phyloP scores from a whole-genome alignment of 2,329 filamentous ascomycete species.

The Penicillium psychrosexuale region DNA sequence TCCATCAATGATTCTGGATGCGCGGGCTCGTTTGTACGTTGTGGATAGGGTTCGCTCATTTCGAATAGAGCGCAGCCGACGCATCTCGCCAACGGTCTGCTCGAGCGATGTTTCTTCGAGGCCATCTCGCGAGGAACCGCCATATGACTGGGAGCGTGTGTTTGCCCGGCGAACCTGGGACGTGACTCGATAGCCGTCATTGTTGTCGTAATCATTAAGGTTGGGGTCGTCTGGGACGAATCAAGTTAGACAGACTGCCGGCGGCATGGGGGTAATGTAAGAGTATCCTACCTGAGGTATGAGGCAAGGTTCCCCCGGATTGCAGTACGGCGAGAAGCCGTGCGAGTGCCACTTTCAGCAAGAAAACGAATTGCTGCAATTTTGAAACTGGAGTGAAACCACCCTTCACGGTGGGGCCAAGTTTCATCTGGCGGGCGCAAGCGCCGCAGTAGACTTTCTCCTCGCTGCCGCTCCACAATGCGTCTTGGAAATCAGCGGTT shows the following conservation, averaged over 20 bases:
- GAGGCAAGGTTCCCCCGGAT: slow-evolving; percentile 75
- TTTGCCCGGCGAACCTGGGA: slow-evolving; percentile 58
- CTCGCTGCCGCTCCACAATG: slow-evolving; percentile 66
- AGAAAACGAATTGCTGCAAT: slow-evolving; percentile 89
- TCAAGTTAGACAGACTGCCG: slow-evolving; percentile 16
- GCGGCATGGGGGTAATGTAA: slow-evolving; percentile 9
- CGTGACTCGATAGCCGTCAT: slow-evolving; percentile 58
- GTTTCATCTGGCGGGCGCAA: slow-evolving; percentile 55
- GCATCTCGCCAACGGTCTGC: slow-evolving; percentile 93
- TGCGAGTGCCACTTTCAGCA: slow-evolving; percentile 86
- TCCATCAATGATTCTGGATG: slow-evolving; percentile 88
- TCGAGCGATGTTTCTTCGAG: slow-evolving; percentile 75
- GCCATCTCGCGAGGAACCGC: slow-evolving; percentile 58
- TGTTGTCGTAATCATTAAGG: slow-evolving; percentile 63
- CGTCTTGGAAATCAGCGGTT: slow-evolving; percentile 64
- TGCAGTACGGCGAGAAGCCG: slow-evolving; percentile 82
- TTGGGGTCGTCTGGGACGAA: slow-evolving; percentile 62
- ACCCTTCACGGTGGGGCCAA: slow-evolving; percentile 55
- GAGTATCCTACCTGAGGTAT: slow-evolving; percentile 56
- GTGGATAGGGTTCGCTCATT: slow-evolving; percentile 93
- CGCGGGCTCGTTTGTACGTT: slow-evolving; percentile 83
- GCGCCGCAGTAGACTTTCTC: slow-evolving; percentile 67
- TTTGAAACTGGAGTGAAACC: slow-evolving; percentile 76
- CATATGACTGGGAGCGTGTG: slow-evolving; percentile 70
- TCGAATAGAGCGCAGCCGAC: slow-evolving; percentile 83